Evolutionary conservation across 2,329 filamentous ascomycete genomes (phyloP).

Genomic region (Bipolaris victoriae): DNA sequence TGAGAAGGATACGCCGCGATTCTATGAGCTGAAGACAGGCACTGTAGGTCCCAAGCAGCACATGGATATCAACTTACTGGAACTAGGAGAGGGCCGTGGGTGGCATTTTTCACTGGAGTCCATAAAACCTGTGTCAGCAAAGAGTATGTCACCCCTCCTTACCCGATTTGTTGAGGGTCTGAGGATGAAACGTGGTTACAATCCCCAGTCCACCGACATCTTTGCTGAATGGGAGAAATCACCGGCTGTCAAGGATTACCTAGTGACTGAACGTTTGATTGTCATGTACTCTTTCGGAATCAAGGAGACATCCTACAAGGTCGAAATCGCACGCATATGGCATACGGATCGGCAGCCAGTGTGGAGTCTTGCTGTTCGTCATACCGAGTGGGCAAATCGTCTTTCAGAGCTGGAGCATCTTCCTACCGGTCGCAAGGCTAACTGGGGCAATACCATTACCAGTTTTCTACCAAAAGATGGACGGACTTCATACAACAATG

Average conservation of each 20-base stretch:
- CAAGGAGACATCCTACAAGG: conserved; percentile 34
- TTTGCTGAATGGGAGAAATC: conserved; percentile 31
- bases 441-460: conserved; percentile 29
- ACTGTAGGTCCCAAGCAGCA: conserved; percentile 22
- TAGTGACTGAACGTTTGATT: conserved; percentile 29
- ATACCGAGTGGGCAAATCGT: conserved; percentile 37
- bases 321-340: conserved; percentile 38
- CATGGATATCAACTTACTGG: conserved; percentile 44
- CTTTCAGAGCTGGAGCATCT: conserved; percentile 37
- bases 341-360: conserved; percentile 28
- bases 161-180: conserved; percentile 31
- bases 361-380: conserved; percentile 42
- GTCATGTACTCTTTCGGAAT: conserved; percentile 42
- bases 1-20: conserved; percentile 36
- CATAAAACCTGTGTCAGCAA: conserved; percentile 23
- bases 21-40: conserved; percentile 30
- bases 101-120: conserved; percentile 43
- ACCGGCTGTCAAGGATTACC: conserved; percentile 19
- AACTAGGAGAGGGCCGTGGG: conserved; percentile 37
- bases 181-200: conserved; percentile 23
- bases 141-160: conserved; percentile 31
- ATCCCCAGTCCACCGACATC: conserved; percentile 16
- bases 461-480: conserved; percentile 42
- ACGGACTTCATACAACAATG: conserved; percentile 10
- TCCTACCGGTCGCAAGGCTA: conserved; percentile 26